Conservation (phyloP, 805 yeast genomes). For the Wickerhamomyces silvicola region DNA sequence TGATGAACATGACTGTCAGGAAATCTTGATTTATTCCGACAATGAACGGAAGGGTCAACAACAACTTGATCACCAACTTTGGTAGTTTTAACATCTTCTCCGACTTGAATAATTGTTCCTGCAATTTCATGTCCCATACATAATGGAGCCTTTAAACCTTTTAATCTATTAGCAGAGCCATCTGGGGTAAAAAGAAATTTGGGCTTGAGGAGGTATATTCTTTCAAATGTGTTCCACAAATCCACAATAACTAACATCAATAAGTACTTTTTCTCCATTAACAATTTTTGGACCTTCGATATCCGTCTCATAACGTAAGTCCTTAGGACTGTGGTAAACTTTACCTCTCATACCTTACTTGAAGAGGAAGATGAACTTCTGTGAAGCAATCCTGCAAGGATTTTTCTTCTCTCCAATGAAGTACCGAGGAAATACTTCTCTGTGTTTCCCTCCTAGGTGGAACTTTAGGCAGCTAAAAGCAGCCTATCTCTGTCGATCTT, state of each 20-base stretch:
- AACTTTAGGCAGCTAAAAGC: too few species aligned
- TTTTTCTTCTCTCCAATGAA: too few species aligned
- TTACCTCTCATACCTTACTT: constrained; percentile 52
- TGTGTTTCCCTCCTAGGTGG: too few species aligned
- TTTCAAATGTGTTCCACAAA: constrained; percentile 59
- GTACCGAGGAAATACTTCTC: too few species aligned
- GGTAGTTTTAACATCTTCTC: constrained; percentile 36
- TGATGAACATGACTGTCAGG: constrained; percentile 25
- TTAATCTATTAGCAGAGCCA: constrained; percentile 31
- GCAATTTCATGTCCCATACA: constrained; percentile 52
- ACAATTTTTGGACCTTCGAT: constrained; percentile 29
- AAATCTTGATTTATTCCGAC: constrained; percentile 40
- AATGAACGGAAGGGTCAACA: constrained; percentile 57
- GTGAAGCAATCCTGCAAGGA: too few species aligned
- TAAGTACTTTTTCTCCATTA: constrained; percentile 33
- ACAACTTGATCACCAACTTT: constrained; percentile 54
- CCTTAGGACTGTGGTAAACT: constrained; percentile 39
- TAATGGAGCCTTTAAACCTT: constrained; percentile 36
- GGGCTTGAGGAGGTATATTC: constrained; percentile 52
- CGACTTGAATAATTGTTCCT: constrained; percentile 39
- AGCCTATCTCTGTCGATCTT: too few species aligned
- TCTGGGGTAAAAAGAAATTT: constrained; percentile 44
- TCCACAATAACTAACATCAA: constrained; percentile 51
- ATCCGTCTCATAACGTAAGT: constrained; percentile 34
- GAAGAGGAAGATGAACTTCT: too few species aligned